Evolutionary conservation across 2,329 filamentous ascomycete species (phyloP), one percentile per base, ranked within the genome.

Genomic region (Exophiala calicioides): DNA sequence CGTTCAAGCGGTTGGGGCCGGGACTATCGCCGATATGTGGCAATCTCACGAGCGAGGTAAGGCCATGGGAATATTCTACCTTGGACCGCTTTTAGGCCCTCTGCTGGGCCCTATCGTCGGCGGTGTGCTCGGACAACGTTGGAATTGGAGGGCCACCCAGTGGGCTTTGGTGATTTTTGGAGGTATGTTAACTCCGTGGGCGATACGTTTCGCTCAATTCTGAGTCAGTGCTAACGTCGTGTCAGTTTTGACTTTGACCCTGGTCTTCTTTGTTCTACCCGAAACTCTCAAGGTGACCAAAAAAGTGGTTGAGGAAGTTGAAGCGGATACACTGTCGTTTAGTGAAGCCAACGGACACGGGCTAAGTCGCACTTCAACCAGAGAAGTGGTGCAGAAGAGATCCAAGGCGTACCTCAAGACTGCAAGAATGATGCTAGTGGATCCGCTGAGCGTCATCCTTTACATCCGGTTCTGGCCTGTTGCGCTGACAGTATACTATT

Each of bases 1-100:
- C 1, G 88, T 90, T 0, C 88, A 91, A 64, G 85, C 88, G 5
- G 87, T 93, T 5, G 88, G 88, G 3, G 87, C 87, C 2, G 88
- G 88, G 4, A 90, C 88, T 2, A 87, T 93, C 47, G 83, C 88
- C 33, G 88, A 93, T 62, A 75, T 91, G 9, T 94, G 87, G 84
- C 84, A 88, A 54, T 67, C 81, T 0, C 75, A 72, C 37, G 84
- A 91, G 63, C 74, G 88, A 38, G 88, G 88, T 2, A 73, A 72
- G 12, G 88, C 88, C n/a, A 93, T 93, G 87, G 81, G 85, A 2
- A 75, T 87, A 30, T 93, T 91, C 66, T 93, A 90, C 58, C 75
- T 93, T 0, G 88, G 88, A 0, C 88, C 88, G 0, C 68, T 93
- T 6, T 77, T 82, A 37, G 88, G 87, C 0, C 88, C 88, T 0